Conservation (phyloP, 208 protist species). For the Trypanosoma caninum region DNA sequence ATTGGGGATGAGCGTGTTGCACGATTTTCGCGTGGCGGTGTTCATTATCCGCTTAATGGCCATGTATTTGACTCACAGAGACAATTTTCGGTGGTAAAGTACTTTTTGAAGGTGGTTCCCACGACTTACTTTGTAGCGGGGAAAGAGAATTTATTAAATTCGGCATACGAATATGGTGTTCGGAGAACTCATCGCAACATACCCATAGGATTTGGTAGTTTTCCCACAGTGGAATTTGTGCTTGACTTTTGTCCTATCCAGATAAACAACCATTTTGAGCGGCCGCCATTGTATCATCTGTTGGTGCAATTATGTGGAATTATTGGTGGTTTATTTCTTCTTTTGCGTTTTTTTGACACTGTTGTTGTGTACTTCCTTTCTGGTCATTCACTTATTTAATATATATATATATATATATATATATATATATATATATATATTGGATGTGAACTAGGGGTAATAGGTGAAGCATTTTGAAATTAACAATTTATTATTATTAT, state of each 20-base stretch:
- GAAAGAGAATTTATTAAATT: slow-evolving; percentile 8
- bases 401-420: slow-evolving; percentile 11
- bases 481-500: slow-evolving; percentile 12
- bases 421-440: slow-evolving; percentile 4
- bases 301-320: slow-evolving; percentile 82
- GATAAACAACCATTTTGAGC: slow-evolving; percentile 70
- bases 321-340: slow-evolving; percentile 83
- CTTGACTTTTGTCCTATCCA: slow-evolving; percentile 73
- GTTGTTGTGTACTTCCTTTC: slow-evolving; percentile 34
- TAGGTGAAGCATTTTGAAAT: too few relatives aligned
- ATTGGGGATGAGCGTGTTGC: slow-evolving; percentile 57
- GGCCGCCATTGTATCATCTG: slow-evolving; percentile 64
- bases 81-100: slow-evolving; percentile 41
- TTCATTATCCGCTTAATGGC: slow-evolving; percentile 41
- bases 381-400: slow-evolving; percentile 11
- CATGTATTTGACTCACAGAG: slow-evolving; percentile 17
- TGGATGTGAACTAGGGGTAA: too few relatives aligned
- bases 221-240: slow-evolving; percentile 48
- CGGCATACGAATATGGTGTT: slow-evolving; percentile 74
- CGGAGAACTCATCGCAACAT: slow-evolving; percentile 37
- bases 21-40: slow-evolving; percentile 54
- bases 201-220: slow-evolving; percentile 21
- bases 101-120: slow-evolving; percentile 64
- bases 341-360: slow-evolving; percentile 69
- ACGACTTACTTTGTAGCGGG: slow-evolving; percentile 43